These are phyloP conservation scores for Lachancea quebecensis DNA, from an alignment of 805 yeast species.

Conservation along the genomic window DNA sequence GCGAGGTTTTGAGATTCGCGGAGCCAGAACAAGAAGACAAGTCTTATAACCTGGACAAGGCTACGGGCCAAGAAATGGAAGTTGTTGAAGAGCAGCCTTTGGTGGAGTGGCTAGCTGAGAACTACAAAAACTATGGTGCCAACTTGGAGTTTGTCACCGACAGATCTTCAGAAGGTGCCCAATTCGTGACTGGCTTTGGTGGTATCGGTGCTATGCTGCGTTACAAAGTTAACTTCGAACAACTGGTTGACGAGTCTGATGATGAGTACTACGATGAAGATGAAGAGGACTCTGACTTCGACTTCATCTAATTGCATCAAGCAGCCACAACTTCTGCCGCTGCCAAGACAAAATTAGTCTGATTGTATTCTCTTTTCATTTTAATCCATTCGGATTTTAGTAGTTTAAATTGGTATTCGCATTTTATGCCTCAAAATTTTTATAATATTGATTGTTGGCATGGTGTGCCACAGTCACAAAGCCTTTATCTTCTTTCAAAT, in stretches of 20 bases:
- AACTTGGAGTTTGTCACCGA: constrained; percentile 93
- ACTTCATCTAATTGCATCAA: constrained; percentile 26
- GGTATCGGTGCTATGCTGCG: constrained; percentile 96
- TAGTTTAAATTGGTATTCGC: constrained; percentile 4
- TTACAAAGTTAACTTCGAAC: constrained; percentile 95
- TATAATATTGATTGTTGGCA: too few relatives aligned
- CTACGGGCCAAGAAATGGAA: constrained; percentile 90
- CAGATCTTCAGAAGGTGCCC: constrained; percentile 97
- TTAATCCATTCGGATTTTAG: too few relatives aligned
- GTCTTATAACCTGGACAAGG: constrained; percentile 69
- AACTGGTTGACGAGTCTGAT: constrained; percentile 79
- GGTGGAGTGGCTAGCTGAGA: constrained; percentile 97
- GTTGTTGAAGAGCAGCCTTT: constrained; percentile 74
- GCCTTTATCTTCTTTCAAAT: neutral
- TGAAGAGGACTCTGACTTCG: constrained; percentile 33
- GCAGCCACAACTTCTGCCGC: neutral
- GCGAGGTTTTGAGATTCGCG: constrained; percentile 64
- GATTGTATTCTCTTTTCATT: neutral
- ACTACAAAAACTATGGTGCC: constrained; percentile 91
- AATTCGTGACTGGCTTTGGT: constrained; percentile 96
- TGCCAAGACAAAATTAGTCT: neutral
- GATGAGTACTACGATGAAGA: constrained; percentile 79
- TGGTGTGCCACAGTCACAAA: too few relatives aligned
- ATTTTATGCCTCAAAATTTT: neutral
- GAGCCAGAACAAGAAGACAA: constrained; percentile 69